Evolutionary conservation across 352 stramenopile species (phyloP).

Genomic region (Phytophthora megakarya): DNA sequence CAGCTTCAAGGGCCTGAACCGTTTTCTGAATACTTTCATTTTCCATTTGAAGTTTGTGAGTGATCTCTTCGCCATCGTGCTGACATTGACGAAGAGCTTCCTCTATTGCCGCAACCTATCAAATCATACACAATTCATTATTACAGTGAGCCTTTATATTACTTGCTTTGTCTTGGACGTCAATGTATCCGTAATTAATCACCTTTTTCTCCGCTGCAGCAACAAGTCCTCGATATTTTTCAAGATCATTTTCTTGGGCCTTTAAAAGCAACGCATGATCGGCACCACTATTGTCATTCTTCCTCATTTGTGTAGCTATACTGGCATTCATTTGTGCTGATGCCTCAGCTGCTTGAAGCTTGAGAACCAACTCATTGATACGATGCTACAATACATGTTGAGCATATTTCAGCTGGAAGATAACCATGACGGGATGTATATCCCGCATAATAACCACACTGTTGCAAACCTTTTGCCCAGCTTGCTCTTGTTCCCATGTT

Average conservation of each 20-base stretch:
- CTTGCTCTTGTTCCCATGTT: constrained; percentile 54
- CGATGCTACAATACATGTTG: constrained; percentile 35
- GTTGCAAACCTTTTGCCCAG: constrained; percentile 45
- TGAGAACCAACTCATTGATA: constrained; percentile 56
- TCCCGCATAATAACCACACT: not conserved
- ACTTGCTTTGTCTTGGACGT: not conserved
- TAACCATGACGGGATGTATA: not conserved
- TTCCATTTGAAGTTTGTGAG: constrained; percentile 57
- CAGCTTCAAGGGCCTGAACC: constrained; percentile 54
- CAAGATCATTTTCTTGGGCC: constrained; percentile 48
- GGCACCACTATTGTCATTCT: constrained; percentile 23
- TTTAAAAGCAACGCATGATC: constrained; percentile 44
- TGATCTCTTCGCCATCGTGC: constrained; percentile 52
- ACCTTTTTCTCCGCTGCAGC: constrained; percentile 60
- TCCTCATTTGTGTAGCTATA: constrained; percentile 17
- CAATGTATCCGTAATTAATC: not conserved
- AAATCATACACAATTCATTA: not conserved
- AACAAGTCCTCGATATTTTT: constrained; percentile 50
- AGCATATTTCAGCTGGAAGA: not conserved
- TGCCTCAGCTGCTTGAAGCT: constrained; percentile 60
- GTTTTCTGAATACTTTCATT: constrained; percentile 49
- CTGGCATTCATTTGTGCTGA: constrained; percentile 38
- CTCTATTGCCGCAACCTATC: constrained; percentile 51
- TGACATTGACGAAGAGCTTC: constrained; percentile 45
- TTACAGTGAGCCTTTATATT: not conserved